A percentile compares a stretch with the other conserved stretches of the same genome.
Conservation (phyloP, 2,329 filamentous ascomycete species). For the Blastomyces parvus region DNA sequence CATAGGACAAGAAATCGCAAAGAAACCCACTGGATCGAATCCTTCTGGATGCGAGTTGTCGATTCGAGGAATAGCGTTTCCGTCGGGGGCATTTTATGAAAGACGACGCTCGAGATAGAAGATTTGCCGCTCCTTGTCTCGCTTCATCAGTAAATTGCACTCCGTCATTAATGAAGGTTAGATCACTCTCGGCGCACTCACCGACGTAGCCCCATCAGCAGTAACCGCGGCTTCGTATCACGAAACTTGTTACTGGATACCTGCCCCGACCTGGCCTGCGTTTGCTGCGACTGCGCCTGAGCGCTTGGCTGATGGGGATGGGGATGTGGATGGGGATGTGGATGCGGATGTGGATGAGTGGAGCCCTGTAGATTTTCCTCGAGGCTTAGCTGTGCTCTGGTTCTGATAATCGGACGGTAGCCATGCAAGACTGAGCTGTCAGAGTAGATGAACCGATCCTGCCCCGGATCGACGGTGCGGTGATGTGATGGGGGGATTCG, state of each 20-base stretch:
- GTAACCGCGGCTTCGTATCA: conserved; percentile 66
- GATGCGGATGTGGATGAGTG: conserved; percentile 13
- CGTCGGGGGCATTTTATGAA: conserved; percentile 91
- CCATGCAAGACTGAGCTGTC: conserved; percentile 15
- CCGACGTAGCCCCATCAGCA: conserved; percentile 95
- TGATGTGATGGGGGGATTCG: not conserved
- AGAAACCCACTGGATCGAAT: conserved; percentile 84
- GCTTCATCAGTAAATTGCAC: conserved; percentile 12
- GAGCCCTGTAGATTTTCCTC: conserved; percentile 27
- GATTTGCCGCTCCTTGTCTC: conserved; percentile 80
- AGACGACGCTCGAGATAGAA: conserved; percentile 97
- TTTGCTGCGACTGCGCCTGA: conserved; percentile 19
- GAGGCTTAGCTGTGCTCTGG: conserved; percentile 30
- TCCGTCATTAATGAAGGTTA: not conserved
- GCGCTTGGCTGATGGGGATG: too few species aligned
- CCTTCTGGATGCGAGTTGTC: conserved; percentile 86
- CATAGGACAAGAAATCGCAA: too few species aligned
- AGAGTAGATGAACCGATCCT: conserved; percentile 16
- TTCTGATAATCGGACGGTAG: conserved; percentile 20
- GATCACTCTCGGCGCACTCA: conserved; percentile 36
- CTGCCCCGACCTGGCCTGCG: conserved; percentile 22
- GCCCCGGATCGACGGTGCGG: conserved; percentile 11
- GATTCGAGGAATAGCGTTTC: conserved; percentile 95
- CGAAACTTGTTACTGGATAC: conserved; percentile 36
- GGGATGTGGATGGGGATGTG: conserved; percentile 8